Base-by-base conservation (phyloP, 2,329 filamentous ascomycete genomes). In the Chrysosporium keratinophilum region DNA sequence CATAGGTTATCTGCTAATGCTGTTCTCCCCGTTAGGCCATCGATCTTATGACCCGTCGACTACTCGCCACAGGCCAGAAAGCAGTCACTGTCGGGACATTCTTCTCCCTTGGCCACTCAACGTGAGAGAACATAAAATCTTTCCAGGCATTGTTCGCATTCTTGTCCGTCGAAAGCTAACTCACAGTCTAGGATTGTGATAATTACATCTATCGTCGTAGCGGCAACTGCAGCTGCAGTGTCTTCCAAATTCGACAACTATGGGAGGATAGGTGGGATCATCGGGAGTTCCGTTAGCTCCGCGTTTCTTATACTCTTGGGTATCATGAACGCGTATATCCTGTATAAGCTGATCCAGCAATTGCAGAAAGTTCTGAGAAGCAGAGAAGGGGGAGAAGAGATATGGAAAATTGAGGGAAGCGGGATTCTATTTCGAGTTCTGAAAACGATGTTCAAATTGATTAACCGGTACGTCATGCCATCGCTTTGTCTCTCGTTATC, bases 21-120 rank as follows among this genome's bases (percentile, higher is more conserved):
- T 33, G n/a, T 41, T 33, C 9, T 17, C 31, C 15, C 71, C 35
- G 31, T 31, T 54, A 77, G 62, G 91, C 90, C 58, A 98, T 97
- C 63, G 91, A 97, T 70, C 79, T 97, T 37, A 95, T 94, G 84
- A 97, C 93, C 0, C 80, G 93, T 2, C 83, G 91, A 5, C 80
- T 97, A 20, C 82, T 97, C 37, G 90, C 90, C 0, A 80, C 87
- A 0, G 89, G 88, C 15, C 88, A 93, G 65, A 81, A 81, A 1
- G 90, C 91, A 1, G 89, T 94, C 10, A 91, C 90, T 0, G 91
- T 97, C 1, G 93, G 91, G 42, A 95, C 88, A 1, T 97, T 88
- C 67, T 97, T 98, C 74, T 91, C 86, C 0, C 78, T 97, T 0
- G 91, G 93, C 0, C 91, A 97, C 71, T 94, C 87, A 20, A 96